Evolutionary conservation across 352 stramenopile genomes (phyloP).

Genomic region (Paralagenidium karlingii): DNA sequence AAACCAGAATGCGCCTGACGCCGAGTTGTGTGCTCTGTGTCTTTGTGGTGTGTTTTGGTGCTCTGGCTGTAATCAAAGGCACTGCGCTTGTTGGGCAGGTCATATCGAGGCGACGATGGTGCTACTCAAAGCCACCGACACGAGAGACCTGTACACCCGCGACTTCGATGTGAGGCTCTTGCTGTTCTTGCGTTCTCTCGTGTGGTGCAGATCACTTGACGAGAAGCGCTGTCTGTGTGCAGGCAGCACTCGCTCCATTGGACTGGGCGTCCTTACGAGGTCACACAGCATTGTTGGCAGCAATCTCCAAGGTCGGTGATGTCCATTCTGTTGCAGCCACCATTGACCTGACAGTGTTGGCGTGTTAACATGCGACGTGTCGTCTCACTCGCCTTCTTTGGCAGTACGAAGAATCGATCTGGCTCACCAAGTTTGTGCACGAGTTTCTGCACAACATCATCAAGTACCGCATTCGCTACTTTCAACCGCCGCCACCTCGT

Average conservation of each 20-base stretch:
- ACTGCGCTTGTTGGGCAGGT: slow-evolving; percentile 53
- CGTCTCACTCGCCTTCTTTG: neutral
- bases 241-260: slow-evolving; percentile 26
- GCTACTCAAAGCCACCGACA: slow-evolving; percentile 29
- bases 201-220: neutral
- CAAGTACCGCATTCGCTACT: slow-evolving; percentile 65
- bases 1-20: too few relatives aligned
- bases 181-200: neutral
- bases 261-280: slow-evolving; percentile 42
- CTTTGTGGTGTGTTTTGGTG: neutral
- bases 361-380: neutral
- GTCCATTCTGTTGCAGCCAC: neutral
- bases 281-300: slow-evolving; percentile 26
- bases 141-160: slow-evolving; percentile 43
- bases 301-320: slow-evolving; percentile 30
- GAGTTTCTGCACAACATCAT: slow-evolving; percentile 57
- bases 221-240: too few relatives aligned
- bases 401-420: slow-evolving; percentile 44
- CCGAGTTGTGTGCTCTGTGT: too few relatives aligned
- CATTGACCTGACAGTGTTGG: neutral
- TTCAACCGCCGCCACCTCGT: slow-evolving; percentile 26
- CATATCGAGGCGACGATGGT: slow-evolving; percentile 37
- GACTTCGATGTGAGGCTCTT: slow-evolving; percentile 41
- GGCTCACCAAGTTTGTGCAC: slow-evolving; percentile 57
- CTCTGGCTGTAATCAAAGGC: slow-evolving; percentile 11